Evolutionary conservation across 129 eudicot genomes (phyloP), one percentile per base, ranked within the genome.

Genomic region (Chrysanthemum lavandulifolium): DNA sequence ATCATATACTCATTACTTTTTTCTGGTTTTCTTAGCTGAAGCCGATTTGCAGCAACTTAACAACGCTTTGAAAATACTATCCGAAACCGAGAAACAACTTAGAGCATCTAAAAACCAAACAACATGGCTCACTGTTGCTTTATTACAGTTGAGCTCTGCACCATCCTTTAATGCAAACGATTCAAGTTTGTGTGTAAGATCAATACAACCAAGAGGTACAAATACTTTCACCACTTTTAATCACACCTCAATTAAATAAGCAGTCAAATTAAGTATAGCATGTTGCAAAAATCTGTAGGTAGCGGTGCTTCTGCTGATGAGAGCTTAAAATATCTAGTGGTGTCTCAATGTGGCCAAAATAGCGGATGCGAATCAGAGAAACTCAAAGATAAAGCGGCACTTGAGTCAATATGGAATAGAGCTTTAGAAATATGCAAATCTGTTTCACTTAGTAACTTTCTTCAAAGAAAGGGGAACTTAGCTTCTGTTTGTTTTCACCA

Each of bases 61-160:
- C 69, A 84, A 83, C 54, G 99, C 97, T 2, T 78, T 95, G 65
- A 95, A 86, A 79, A 79, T 85, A 71, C 88, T 95, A 19, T 83
- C 97, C 6, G 97, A 95, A 78, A 80, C 97, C 15, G 97, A 95
- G 76, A 95, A 88, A 75, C 99, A 95, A 81, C 76, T 95, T 71
- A 84, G 99, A 76, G 82, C 78, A 73, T 88, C 96, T 14, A 91
- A 91, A 78, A 95, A 86, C 75, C 97, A 95, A 73, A 86, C 88
- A 8, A 90, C 99, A 16, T 95, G 99, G 99, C 94, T 95, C 31
- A 95, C 90, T 19, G 97, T 80, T 40, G 97, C 97, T 73, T 89
- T 95, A 62, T 82, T 95, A 63, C 99, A 88, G 78, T 78, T 95
- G 69, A 86, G 86, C 77, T 95, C 96, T 57, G 75, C 69, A 15